Evolutionary conservation across 805 yeast genomes (phyloP).

Genomic region (Maudiozyma turicensis): DNA sequence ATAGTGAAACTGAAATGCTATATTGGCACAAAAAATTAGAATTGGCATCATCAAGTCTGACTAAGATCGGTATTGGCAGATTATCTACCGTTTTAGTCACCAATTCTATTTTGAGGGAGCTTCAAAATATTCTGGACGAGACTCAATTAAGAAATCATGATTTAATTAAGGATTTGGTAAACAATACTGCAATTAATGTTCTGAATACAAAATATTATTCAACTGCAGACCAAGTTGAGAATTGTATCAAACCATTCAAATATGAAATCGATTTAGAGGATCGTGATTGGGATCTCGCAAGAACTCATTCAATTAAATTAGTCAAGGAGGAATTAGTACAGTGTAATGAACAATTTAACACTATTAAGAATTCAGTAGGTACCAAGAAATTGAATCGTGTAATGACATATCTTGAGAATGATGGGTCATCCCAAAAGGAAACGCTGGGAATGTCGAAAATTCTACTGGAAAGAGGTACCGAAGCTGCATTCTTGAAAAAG

Average conservation of each 20-base stretch:
- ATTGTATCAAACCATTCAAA: conserved; percentile 95
- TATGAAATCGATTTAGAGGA: conserved; percentile 95
- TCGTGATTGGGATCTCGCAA: conserved; percentile 79
- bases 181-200: conserved; percentile 76
- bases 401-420: conserved; percentile 51
- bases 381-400: conserved; percentile 77
- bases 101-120: conserved; percentile 67
- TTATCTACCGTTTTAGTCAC: conserved; percentile 75
- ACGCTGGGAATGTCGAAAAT: conserved; percentile 77
- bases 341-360: conserved; percentile 54
- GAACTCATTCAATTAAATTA: conserved; percentile 64
- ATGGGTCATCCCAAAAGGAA: conserved; percentile 31
- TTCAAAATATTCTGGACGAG: conserved; percentile 58
- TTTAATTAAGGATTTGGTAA: conserved; percentile 69
- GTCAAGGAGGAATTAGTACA: conserved; percentile 80
- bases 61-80: conserved; percentile 92
- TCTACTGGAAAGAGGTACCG: conserved; percentile 67
- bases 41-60: conserved; percentile 68
- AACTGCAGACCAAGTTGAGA: conserved; percentile 97
- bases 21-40: conserved; percentile 88
- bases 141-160: conserved; percentile 81
- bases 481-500: conserved; percentile 71
- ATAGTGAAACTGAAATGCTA: conserved; percentile 43
- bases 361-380: conserved; percentile 64
- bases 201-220: conserved; percentile 70